Evolutionary conservation across 345 rosid species (phyloP).

Genomic region (Clarkia xantiana): DNA sequence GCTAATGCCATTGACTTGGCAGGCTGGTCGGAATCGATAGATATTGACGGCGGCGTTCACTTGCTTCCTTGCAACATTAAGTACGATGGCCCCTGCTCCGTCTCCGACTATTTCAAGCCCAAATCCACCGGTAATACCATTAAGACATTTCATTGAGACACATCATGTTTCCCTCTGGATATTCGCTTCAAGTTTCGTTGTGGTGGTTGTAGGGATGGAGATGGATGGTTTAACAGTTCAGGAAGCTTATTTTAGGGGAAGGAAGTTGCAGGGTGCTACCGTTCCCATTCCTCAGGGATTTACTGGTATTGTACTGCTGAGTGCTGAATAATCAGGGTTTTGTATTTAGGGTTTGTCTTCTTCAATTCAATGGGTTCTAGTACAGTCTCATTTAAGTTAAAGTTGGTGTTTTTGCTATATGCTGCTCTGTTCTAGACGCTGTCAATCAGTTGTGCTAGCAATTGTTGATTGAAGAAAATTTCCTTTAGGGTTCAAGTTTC

Average conservation of each 20-base stretch:
- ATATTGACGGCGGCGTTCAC: slow-evolving; percentile 46
- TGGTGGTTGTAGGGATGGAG: slow-evolving; percentile 27
- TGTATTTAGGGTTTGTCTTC: background rate
- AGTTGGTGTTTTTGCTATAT: too few species aligned
- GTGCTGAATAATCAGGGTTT: background rate
- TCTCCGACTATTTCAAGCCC: slow-evolving; percentile 75
- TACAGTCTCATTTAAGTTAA: too few species aligned
- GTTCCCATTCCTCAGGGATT: slow-evolving; percentile 50
- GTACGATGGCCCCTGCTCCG: slow-evolving; percentile 47
- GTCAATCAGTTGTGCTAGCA: too few species aligned
- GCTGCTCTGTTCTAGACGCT: too few species aligned
- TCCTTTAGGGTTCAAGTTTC: too few species aligned
- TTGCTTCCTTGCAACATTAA: slow-evolving; percentile 80
- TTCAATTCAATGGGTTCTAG: background rate
- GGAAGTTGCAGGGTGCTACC: slow-evolving; percentile 59
- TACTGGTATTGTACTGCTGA: slow-evolving; percentile 32
- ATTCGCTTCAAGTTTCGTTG: background rate
- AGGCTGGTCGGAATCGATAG: slow-evolving; percentile 7
- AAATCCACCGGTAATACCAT: slow-evolving; percentile 29
- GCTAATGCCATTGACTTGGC: slow-evolving; percentile 20
- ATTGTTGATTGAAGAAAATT: too few species aligned
- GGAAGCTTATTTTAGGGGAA: slow-evolving; percentile 83
- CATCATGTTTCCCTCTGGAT: background rate
- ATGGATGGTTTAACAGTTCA: slow-evolving; percentile 45
- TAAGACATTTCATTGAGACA: background rate